Base-by-base conservation (phyloP, 1,139 yeast genomes). In the Blastobotrys serpentis region DNA sequence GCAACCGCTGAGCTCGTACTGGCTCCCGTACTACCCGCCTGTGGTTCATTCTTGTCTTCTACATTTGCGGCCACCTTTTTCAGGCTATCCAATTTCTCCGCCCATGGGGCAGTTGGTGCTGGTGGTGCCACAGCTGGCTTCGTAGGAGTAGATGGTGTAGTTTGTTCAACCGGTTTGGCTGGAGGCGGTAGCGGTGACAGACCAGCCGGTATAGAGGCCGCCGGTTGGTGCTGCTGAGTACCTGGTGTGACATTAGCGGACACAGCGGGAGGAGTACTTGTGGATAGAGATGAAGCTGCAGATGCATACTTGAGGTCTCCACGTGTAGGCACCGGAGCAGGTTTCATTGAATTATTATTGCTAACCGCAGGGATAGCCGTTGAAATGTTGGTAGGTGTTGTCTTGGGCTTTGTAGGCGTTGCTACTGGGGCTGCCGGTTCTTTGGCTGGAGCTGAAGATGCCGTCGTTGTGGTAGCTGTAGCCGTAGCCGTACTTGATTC, bases 231-330 rank as follows among this genome's bases (percentile, higher is more conserved):
- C 23, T 38, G 36, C 18, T 10, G 38, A 16, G 13, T 13, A n/a
- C n/a, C n/a, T n/a, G n/a, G n/a, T n/a, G n/a, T n/a, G n/a, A n/a
- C n/a, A n/a, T n/a, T n/a, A n/a, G n/a, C n/a, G n/a, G n/a, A n/a
- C n/a, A n/a, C n/a, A n/a, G n/a, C n/a, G n/a, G n/a, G n/a, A n/a
- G n/a, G n/a, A n/a, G n/a, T n/a, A n/a, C n/a, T n/a, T n/a, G n/a
- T n/a, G n/a, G n/a, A n/a, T n/a, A n/a, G n/a, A n/a, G n/a, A 46
- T 39, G 83, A 81, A 2, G 84, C 84, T 1, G 88, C 86, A 0
- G 84, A 77, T 0, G 92, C 78, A 78, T 88, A 84, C 57, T 83
- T 83, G 53, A 84, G 70, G 50, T 79, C 84, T 1, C 77, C 73
- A 45, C 78, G 76, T 8, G 79, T 69, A n/a, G 87, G 87, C n/a